Conservation (phyloP, 208 protist species). For the Trypanosoma vivax region DNA sequence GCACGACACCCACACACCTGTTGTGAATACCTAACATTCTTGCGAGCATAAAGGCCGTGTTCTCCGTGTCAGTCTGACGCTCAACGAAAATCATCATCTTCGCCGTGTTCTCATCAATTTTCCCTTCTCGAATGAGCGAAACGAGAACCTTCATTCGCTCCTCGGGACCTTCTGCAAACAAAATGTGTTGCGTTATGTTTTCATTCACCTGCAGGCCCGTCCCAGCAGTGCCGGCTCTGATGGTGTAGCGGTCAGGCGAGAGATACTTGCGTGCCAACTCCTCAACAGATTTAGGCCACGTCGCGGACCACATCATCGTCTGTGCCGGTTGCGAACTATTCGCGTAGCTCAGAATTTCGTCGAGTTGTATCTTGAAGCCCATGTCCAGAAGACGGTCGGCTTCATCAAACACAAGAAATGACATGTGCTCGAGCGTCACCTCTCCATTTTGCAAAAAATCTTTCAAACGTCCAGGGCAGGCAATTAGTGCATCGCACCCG, state of each 20-base stretch:
- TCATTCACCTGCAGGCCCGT: constrained; percentile 78
- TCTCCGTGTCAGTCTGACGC: constrained; percentile 83
- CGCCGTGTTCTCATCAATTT: constrained; percentile 75
- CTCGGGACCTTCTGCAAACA: constrained; percentile 49
- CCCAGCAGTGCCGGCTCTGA: constrained; percentile 80
- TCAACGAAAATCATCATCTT: constrained; percentile 92
- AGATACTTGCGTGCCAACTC: constrained; percentile 84
- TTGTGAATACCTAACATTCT: constrained; percentile 60
- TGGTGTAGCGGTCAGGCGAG: constrained; percentile 64
- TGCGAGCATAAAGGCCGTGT: constrained; percentile 48
- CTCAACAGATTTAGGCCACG: constrained; percentile 84
- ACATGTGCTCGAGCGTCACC: constrained; percentile 79
- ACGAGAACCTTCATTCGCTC: constrained; percentile 67
- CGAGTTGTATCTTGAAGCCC: constrained; percentile 89
- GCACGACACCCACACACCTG: constrained; percentile 84
- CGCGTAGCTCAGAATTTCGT: constrained; percentile 91
- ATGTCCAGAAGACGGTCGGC: constrained; percentile 96
- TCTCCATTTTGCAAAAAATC: constrained; percentile 92
- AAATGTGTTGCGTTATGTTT: constrained; percentile 71
- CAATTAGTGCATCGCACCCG: constrained; percentile 92
- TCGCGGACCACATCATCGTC: constrained; percentile 97
- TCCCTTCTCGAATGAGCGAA: constrained; percentile 65
- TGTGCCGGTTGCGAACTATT: constrained; percentile 63
- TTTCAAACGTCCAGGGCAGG: constrained; percentile 97
- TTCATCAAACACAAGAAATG: constrained; percentile 99